These are phyloP conservation scores for Suillus lakei DNA, from an alignment of 768 basidiomycete species.

Conservation along the genomic window DNA sequence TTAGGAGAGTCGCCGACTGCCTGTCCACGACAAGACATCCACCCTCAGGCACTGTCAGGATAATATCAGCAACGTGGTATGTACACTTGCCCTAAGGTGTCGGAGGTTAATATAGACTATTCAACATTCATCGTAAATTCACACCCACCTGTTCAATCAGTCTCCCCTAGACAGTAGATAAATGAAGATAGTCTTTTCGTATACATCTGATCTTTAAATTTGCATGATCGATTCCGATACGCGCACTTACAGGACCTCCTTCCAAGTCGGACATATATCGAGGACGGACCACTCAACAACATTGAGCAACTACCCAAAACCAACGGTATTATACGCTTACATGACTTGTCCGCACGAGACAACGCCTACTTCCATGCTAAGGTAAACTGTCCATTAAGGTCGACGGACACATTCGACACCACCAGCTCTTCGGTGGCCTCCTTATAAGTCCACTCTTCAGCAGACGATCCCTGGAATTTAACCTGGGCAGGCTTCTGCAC, in stretches of 20 bases:
- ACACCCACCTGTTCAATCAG: neutral
- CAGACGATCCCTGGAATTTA: constrained; percentile 39
- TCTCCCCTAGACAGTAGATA: neutral
- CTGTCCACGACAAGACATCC: neutral
- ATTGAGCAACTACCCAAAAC: neutral
- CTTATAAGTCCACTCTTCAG: constrained; percentile 46
- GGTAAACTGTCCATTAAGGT: constrained; percentile 45
- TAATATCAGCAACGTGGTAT: neutral
- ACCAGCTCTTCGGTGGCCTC: constrained; percentile 46
- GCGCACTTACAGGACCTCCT: neutral
- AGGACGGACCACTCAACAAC: neutral
- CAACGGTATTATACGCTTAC: neutral
- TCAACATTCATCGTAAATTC: neutral
- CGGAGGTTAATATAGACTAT: neutral
- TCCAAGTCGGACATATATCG: neutral
- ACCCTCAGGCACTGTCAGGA: neutral
- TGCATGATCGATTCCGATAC: neutral
- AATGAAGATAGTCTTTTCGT: neutral
- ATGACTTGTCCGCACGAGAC: neutral
- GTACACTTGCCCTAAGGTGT: neutral
- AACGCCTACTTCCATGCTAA: constrained; percentile 45
- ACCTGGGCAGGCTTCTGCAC: constrained; percentile 48
- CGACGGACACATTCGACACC: constrained; percentile 39
- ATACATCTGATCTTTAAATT: neutral
- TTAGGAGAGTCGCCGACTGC: neutral